These are phyloP conservation scores for Micractinium conductrix DNA, from an alignment of 139 green algal species.

Conservation along the genomic window DNA sequence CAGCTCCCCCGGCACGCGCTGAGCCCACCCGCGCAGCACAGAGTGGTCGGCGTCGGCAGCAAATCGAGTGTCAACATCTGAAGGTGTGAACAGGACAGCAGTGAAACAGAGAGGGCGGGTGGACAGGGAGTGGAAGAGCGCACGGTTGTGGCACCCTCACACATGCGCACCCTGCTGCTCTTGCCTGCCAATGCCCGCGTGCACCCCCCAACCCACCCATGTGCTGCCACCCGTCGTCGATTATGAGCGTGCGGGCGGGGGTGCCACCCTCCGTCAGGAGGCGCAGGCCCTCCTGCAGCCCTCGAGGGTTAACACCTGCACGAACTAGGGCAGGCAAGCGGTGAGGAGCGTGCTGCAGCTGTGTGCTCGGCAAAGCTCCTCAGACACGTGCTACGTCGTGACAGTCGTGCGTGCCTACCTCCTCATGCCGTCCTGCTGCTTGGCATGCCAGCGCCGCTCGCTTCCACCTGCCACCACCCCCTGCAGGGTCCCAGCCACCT, in stretches of 20 bases:
- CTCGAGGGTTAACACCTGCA: slow-evolving; percentile 2
- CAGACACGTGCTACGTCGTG: no score
- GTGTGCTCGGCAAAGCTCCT: no score
- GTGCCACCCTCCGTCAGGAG: slow-evolving; percentile 51
- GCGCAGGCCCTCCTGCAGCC: slow-evolving; percentile 19
- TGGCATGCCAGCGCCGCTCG: no score
- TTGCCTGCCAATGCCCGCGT: neutral
- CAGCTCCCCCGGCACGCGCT: neutral
- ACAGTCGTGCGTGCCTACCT: no score
- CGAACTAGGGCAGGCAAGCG: neutral
- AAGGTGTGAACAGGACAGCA: neutral
- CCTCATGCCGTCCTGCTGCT: no score
- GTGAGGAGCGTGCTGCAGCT: no score
- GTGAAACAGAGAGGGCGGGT: neutral
- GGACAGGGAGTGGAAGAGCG: neutral
- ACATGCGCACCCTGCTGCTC: neutral
- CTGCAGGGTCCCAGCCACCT: neutral
- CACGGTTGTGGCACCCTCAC: neutral
- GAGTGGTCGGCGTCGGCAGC: neutral
- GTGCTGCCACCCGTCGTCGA: slow-evolving; percentile 66
- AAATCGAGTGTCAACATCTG: slow-evolving; percentile 27
- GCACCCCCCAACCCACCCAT: slow-evolving; percentile 4
- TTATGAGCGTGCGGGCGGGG: slow-evolving; percentile 77
- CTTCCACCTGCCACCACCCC: no score
- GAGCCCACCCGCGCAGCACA: neutral